These are phyloP conservation scores for Globisporangium lucens DNA, from an alignment of 352 stramenopile species.

Conservation along the genomic window DNA sequence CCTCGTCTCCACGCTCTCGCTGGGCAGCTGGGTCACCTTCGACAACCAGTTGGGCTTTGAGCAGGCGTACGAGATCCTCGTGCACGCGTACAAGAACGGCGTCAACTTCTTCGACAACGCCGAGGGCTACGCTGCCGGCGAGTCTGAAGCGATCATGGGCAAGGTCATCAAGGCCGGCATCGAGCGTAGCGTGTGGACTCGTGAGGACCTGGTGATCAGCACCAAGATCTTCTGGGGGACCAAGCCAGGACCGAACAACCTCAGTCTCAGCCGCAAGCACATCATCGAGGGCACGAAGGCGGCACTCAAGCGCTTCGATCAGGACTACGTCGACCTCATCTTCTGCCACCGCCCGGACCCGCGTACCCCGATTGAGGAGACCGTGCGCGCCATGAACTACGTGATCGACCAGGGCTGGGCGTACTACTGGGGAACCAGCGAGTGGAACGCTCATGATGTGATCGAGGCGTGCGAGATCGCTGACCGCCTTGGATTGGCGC, in stretches of 20 bases:
- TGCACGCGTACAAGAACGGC: conserved; percentile 29
- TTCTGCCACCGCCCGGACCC: conserved; percentile 43
- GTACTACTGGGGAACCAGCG: conserved; percentile 46
- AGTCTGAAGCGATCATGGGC: conserved; percentile 33
- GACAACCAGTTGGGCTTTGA: conserved; percentile 18
- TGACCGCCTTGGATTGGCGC: conserved; percentile 28
- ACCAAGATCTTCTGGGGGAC: conserved; percentile 57
- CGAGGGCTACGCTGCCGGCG: conserved; percentile 31
- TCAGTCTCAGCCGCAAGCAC: conserved; percentile 35
- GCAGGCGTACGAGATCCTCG: conserved; percentile 31
- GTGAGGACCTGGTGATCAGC: conserved; percentile 51
- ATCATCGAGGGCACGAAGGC: conserved; percentile 43
- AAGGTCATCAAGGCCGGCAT: conserved; percentile 24
- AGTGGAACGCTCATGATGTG: conserved; percentile 50
- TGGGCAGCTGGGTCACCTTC: conserved; percentile 34
- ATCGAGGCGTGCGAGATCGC: conserved; percentile 44
- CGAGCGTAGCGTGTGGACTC: conserved; percentile 19
- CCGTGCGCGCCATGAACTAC: conserved; percentile 47
- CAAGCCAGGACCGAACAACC: conserved; percentile 22
- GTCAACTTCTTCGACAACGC: conserved; percentile 63
- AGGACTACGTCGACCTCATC: conserved; percentile 47
- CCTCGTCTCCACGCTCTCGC: conserved; percentile 36
- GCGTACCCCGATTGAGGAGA: conserved; percentile 34
- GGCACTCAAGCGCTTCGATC: conserved; percentile 34
- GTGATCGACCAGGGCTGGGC: conserved; percentile 36